Base-by-base conservation (phyloP, 2,329 filamentous ascomycete genomes). In the Botryotinia globosa region DNA sequence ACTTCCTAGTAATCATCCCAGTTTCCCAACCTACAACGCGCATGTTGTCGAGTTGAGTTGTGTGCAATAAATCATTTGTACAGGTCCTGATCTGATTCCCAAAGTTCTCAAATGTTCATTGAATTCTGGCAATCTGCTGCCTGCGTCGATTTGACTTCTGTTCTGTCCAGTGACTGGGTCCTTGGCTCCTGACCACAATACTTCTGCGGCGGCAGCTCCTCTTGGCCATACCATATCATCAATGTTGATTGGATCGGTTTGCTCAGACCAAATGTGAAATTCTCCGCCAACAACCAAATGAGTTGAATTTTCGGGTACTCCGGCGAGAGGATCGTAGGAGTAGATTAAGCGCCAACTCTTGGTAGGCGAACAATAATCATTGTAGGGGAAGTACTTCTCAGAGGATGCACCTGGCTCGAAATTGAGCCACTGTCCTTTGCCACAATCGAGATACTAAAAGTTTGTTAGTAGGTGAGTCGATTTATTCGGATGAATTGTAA, bases 321-420 rank as follows among this genome's bases (percentile, higher is more conserved):
- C 88, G 4, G 83, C 85, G 5, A 90, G 83, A 0, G 94, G 94
- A 80, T 97, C 91, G 81, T 95, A 92, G 32, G 89, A 88, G 85
- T 97, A 97, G 73, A 95, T 87, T 42, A 93, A 85, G 10, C 89
- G 88, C 94, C 94, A 97, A 83, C 88, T 92, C 84, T 97, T 94
- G 79, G 86, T 85, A 1, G 94, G 94, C 0, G 85, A 84, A 83
- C 94, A 97, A 87, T 94, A 97, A 83, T 97, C 93, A 73, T 84
- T 83, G 84, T 92, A 97, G 0, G 93, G 93, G 80, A 87, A 93
- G 82, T 83, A 88, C 1, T 78, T 75, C 29, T 84, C 76, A 75
- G 86, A 87, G 25, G 85, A 82, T 1, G 81, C 82, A 32, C 87
- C 89, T 67, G 89, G 88, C 72, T 84, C 83, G 78, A 92, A 92